Evolutionary conservation across 2,329 filamentous ascomycete genomes (phyloP).

Genomic region (Incumbomyces delicatus): DNA sequence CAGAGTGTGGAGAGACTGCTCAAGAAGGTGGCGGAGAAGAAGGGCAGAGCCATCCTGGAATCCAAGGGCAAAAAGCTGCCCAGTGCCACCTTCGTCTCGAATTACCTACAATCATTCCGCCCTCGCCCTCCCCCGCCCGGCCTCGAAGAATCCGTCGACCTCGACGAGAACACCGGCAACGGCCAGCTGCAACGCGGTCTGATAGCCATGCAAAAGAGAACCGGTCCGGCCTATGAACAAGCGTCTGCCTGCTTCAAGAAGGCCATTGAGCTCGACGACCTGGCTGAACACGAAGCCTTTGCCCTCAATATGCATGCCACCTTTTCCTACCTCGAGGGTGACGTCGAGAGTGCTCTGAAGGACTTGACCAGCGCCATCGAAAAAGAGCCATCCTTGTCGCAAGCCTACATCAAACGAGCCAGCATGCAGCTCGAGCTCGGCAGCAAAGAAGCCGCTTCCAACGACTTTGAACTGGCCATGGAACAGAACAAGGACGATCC

Average conservation of each 20-base stretch:
- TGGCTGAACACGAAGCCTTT: conserved; percentile 75
- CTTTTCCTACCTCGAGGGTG: conserved; percentile 84
- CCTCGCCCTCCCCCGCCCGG: conserved; percentile 68
- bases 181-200: conserved; percentile 79
- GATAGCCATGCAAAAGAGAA: conserved; percentile 71
- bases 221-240: conserved; percentile 82
- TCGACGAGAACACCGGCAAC: conserved; percentile 68
- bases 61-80: conserved; percentile 77
- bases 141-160: conserved; percentile 69
- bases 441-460: conserved; percentile 73
- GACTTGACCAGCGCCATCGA: conserved; percentile 92
- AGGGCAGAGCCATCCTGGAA: conserved; percentile 79
- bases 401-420: conserved; percentile 97
- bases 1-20: conserved; percentile 84
- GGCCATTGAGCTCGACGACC: conserved; percentile 69
- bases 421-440: conserved; percentile 95
- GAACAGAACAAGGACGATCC: conserved; percentile 79
- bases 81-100: conserved; percentile 92
- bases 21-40: conserved; percentile 93
- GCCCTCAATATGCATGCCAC: conserved; percentile 96
- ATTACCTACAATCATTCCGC: conserved; percentile 98
- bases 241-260: conserved; percentile 78
- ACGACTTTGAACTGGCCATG: conserved; percentile 79
- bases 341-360: conserved; percentile 68
- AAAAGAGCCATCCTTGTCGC: conserved; percentile 74